Evolutionary conservation across 768 basidiomycete species (phyloP), one percentile per base, ranked within the genome.

Genomic region (Nevesoporus exiguus): DNA sequence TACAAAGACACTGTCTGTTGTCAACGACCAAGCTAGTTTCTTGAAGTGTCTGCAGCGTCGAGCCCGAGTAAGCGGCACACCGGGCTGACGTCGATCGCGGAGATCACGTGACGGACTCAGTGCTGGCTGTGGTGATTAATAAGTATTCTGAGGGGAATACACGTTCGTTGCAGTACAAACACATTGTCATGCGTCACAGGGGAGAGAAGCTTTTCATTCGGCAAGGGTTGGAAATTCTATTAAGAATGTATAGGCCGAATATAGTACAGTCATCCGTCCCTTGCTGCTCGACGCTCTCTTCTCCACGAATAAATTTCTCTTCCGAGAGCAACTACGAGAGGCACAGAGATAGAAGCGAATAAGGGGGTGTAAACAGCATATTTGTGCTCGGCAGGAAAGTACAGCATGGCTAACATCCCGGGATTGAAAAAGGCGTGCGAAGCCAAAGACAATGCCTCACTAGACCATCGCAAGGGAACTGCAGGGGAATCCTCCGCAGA

Each of bases 381-480:
- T 67, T 90, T 98, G 75, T 98, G 97, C 66, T 98, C 97, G 19
- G 93, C 86, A 21, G 97, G 97, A 73, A 98, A 98, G 71, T 99
- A 99, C 21, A 99, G 77, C 66, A 98, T 73, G 14, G 93, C 94
- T 61, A 98, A 74, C 94, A 98, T 97, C 19, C 89, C 90, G 0
- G 96, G 97, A 69, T 93, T 91, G 74, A 97, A 98, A 77, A 97
- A 98, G 4, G 97, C 96, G 39, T 85, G 80, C 2, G 88, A 90
- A 11, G 93, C 81, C 33, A 85, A 75, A 0, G 76, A 77, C 43
- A 84, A 69, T 0, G 92, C 90, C 52, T 75, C 68, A 14, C 80
- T 77, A 2, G 90, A 91, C 65, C 82, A 76, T 25, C 69, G 69
- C 41, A 92, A 77, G 5, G 84, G 75, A 50, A 61, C 51, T 29